These are phyloP conservation scores for Fusarium tupiense DNA, from an alignment of 2,329 filamentous ascomycete genomes.

Conservation along the genomic window DNA sequence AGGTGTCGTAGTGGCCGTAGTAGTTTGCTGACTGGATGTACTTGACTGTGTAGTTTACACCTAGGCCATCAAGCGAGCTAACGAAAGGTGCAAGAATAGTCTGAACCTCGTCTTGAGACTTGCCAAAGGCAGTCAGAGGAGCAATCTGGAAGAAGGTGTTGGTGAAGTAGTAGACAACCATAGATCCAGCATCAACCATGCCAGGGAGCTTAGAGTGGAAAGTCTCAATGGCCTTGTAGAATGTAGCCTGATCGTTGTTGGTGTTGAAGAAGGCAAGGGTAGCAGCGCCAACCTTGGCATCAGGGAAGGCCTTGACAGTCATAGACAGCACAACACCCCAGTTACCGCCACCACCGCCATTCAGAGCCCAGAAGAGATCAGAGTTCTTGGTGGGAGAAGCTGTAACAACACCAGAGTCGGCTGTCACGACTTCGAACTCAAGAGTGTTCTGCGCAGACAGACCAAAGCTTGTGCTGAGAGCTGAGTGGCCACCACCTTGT, in stretches of 20 bases:
- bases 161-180: constrained; percentile 52
- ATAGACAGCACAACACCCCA: constrained; percentile 67
- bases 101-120: background rate
- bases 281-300: constrained; percentile 54
- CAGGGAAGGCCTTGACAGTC: constrained; percentile 54
- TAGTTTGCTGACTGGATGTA: constrained; percentile 28
- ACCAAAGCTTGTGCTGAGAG: constrained; percentile 63
- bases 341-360: constrained; percentile 67
- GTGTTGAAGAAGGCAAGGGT: constrained; percentile 54
- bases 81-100: constrained; percentile 50
- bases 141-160: constrained; percentile 56
- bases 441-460: constrained; percentile 69
- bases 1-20: constrained; percentile 54
- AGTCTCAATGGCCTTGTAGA: constrained; percentile 58
- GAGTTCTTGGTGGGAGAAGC: constrained; percentile 58
- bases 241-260: constrained; percentile 49
- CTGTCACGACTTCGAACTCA: constrained; percentile 65
- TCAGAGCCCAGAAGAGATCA: constrained; percentile 72
- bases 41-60: constrained; percentile 14
- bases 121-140: constrained; percentile 43
- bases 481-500: constrained; percentile 65
- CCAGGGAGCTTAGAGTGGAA: constrained; percentile 49
- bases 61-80: constrained; percentile 7
- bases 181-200: constrained; percentile 59
- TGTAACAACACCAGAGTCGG: constrained; percentile 57